These are phyloP conservation scores for Alternaria novae-zelandiae DNA, from an alignment of 2,329 filamentous ascomycete species.

Conservation along the genomic window DNA sequence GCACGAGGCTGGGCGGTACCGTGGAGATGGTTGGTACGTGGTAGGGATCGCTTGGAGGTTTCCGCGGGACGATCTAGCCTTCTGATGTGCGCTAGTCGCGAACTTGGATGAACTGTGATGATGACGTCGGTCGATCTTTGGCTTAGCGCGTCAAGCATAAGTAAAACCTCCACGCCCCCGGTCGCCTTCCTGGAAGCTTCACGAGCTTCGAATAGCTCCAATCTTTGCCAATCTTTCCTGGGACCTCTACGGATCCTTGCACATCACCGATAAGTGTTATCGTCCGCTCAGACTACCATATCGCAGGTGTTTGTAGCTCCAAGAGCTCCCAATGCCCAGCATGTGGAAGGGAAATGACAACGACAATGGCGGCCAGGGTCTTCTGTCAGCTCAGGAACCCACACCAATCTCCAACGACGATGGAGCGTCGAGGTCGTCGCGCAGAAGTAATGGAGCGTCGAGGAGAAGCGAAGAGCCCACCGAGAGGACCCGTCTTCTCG, in stretches of 20 bases:
- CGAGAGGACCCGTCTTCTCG: constrained; percentile 72
- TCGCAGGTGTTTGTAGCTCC: constrained; percentile 19
- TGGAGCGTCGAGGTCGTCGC: constrained; percentile 32
- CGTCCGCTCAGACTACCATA: neutral
- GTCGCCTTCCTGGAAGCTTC: neutral
- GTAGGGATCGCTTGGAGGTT: neutral
- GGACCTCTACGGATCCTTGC: neutral
- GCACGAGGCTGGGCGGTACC: constrained; percentile 6
- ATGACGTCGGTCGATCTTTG: constrained; percentile 27
- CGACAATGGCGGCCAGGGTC: constrained; percentile 48
- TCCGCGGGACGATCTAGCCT: constrained; percentile 12
- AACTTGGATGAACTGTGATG: constrained; percentile 4
- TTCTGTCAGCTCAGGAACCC: constrained; percentile 29
- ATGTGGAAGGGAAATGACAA: constrained; percentile 57
- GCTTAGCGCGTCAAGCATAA: constrained; percentile 22
- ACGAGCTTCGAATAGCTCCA: constrained; percentile 15
- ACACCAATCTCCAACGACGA: constrained; percentile 28
- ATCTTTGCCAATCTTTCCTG: neutral
- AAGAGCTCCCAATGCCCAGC: constrained; percentile 43
- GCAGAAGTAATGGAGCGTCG: constrained; percentile 37
- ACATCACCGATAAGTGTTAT: neutral
- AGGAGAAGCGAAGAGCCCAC: constrained; percentile 55
- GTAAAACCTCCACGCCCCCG: constrained; percentile 18
- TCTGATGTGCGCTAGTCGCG: constrained; percentile 17
- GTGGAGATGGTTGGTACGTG: constrained; percentile 2